Evolutionary conservation across 2,329 filamentous ascomycete species (phyloP).

Genomic region (Leptographium lundbergii): DNA sequence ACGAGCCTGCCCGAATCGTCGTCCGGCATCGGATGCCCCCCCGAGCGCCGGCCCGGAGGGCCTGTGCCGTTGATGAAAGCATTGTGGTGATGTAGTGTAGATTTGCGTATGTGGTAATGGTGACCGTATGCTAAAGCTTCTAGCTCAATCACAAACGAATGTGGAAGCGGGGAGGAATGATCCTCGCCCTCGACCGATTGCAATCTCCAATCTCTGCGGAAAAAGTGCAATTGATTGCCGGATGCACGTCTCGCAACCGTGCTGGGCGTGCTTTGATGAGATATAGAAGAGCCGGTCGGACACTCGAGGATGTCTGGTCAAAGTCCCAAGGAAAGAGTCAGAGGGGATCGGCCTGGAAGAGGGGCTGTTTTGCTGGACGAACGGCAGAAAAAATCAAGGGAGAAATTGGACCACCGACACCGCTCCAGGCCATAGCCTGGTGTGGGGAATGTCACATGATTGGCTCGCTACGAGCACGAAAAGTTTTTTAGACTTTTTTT

Average conservation of each 20-base stretch:
- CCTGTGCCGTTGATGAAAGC: slow-evolving; percentile 29
- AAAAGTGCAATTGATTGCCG: not conserved
- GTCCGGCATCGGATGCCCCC: slow-evolving; percentile 22
- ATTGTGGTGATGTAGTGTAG: slow-evolving; percentile 16
- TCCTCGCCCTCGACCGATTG: slow-evolving; percentile 6
- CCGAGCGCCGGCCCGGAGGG: slow-evolving; percentile 30
- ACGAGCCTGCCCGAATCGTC: not conserved
- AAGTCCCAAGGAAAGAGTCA: not conserved
- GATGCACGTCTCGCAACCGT: not conserved
- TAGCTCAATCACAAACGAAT: not conserved
- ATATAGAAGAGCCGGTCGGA: not conserved
- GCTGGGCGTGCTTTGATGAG: not conserved
- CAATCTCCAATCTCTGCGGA: slow-evolving; percentile 2
- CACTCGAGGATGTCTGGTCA: not conserved
- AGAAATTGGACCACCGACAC: slow-evolving; percentile 5
- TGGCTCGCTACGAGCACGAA: not conserved
- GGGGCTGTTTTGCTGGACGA: not conserved
- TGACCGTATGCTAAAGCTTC: not conserved
- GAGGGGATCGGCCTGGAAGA: not conserved
- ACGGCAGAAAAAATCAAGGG: not conserved
- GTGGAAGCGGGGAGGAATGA: slow-evolving; percentile 3
- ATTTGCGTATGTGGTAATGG: not conserved
- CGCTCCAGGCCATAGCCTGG: not conserved
- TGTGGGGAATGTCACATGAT: not conserved
- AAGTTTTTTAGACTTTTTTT: not conserved